These are phyloP conservation scores for Syzygium malaccense DNA, from an alignment of 441 rosid genomes.

Conservation along the genomic window DNA sequence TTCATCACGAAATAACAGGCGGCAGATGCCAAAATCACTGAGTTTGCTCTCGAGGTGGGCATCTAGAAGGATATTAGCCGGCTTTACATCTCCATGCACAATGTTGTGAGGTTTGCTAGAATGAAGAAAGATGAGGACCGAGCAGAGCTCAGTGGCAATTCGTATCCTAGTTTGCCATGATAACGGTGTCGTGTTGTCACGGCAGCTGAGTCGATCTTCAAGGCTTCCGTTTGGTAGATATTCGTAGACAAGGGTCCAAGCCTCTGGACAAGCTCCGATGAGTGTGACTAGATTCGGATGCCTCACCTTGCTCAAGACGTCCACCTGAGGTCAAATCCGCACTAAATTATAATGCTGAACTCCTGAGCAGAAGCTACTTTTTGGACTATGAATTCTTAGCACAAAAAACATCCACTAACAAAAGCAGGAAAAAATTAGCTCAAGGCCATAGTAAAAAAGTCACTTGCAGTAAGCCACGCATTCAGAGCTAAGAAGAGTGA, in stretches of 20 bases:
- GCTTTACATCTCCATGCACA: slow-evolving; percentile 91
- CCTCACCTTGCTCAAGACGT: slow-evolving; percentile 76
- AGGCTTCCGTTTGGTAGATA: slow-evolving; percentile 86
- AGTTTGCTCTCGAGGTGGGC: slow-evolving; percentile 69
- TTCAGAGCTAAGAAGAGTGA: neutral
- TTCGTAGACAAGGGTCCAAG: slow-evolving; percentile 80
- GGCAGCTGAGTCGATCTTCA: slow-evolving; percentile 85
- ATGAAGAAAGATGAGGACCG: slow-evolving; percentile 85
- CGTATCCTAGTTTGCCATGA: slow-evolving; percentile 83
- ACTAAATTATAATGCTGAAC: slow-evolving; percentile 1
- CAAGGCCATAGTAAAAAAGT: neutral
- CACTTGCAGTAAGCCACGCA: neutral
- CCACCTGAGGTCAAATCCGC: slow-evolving; percentile 46
- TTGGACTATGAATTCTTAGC: neutral
- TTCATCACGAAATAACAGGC: slow-evolving; percentile 28
- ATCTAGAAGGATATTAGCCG: slow-evolving; percentile 81
- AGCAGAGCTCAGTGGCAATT: slow-evolving; percentile 77
- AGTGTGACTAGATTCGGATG: slow-evolving; percentile 91
- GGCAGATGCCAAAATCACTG: slow-evolving; percentile 78
- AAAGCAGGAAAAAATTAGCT: neutral
- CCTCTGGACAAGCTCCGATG: slow-evolving; percentile 90
- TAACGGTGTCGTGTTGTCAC: slow-evolving; percentile 69
- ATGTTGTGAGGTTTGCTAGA: slow-evolving; percentile 66
- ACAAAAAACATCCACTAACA: neutral
- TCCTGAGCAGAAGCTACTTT: neutral